Evolutionary conservation across 345 rosid species (phyloP), one percentile per base, ranked within the genome.

Genomic region (Melastoma malabathricum): DNA sequence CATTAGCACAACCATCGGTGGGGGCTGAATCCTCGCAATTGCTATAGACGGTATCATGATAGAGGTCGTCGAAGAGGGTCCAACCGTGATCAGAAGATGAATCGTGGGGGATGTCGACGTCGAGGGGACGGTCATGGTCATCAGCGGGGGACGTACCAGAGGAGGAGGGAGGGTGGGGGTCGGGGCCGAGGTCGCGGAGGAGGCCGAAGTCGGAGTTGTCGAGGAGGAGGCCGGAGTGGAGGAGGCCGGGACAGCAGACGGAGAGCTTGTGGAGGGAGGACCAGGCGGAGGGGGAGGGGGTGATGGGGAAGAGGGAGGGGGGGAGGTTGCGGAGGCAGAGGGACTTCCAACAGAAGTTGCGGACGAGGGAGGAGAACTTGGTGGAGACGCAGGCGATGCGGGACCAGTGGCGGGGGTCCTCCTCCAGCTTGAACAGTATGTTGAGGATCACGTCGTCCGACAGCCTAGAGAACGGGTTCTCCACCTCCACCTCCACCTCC

Each of bases 31-130:
- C 38, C 22, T 84, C 94, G 0, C 75, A 69, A 2, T 65, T 66
- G 62, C 71, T 63, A 23, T 74, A 72, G 1, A 86, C 60, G 17
- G 93, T 80, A 41, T 82, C 98, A 34, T 46, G 62, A 71, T 73
- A 84, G 10, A 90, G 92, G 65, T 90, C 98, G 48, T 90, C 96
- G 47, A 58, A 84, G 17, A 84, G 75, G 4, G 94, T 84, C 98
- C 94, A 86, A 39, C 72, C 59, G 45, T 72, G 58, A 31, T 76
- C 51, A 22, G 38, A 41, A 7, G 46, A 48, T 5, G 52, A 15
- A 15, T 18, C 14, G 1, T 19, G 15, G 2, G 48, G 25, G 38
- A 17, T 31, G 6, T 45, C 63, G 29, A 47, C 59, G 25, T 51
- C 43, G 10, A 63, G 72, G 1, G 55, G 38, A 18, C 56, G 50